Conservation (phyloP, 768 basidiomycete species). For the Tephrocybe sp. region DNA sequence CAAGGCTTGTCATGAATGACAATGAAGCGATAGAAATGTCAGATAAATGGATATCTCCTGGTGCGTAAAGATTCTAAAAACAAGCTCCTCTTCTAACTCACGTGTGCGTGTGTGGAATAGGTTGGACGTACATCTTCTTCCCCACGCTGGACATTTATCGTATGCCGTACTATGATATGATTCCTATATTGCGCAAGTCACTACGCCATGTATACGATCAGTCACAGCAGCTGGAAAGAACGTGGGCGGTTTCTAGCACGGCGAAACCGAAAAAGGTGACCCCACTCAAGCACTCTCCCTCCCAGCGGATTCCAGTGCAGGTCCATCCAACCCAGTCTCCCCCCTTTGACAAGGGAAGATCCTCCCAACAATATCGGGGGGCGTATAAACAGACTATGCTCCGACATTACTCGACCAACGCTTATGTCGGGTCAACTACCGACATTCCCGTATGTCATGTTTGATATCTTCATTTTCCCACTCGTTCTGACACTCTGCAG, state of each 20-base stretch:
- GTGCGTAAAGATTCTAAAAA: no score
- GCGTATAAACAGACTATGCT: no score
- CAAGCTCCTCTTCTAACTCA: neutral
- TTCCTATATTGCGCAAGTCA: slow-evolving; percentile 33
- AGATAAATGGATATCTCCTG: slow-evolving; percentile 31
- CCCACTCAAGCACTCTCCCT: neutral
- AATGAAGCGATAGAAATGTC: slow-evolving; percentile 22
- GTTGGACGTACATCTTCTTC: slow-evolving; percentile 50
- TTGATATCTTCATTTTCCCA: no score
- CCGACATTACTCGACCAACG: no score
- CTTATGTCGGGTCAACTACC: no score
- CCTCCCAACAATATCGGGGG: neutral
- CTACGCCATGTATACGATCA: slow-evolving; percentile 20
- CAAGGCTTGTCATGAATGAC: slow-evolving; percentile 21
- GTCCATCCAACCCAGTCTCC: neutral
- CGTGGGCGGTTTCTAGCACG: slow-evolving; percentile 5
- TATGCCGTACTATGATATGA: slow-evolving; percentile 43
- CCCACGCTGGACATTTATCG: slow-evolving; percentile 38
- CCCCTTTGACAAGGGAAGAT: neutral
- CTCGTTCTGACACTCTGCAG: no score
- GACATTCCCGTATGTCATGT: no score
- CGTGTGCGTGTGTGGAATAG: slow-evolving; percentile 21
- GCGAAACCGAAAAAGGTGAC: neutral
- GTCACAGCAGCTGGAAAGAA: slow-evolving; percentile 22
- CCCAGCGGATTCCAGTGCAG: neutral